Conservation (phyloP, 768 basidiomycete species). For the Termitomyces sp. region DNA sequence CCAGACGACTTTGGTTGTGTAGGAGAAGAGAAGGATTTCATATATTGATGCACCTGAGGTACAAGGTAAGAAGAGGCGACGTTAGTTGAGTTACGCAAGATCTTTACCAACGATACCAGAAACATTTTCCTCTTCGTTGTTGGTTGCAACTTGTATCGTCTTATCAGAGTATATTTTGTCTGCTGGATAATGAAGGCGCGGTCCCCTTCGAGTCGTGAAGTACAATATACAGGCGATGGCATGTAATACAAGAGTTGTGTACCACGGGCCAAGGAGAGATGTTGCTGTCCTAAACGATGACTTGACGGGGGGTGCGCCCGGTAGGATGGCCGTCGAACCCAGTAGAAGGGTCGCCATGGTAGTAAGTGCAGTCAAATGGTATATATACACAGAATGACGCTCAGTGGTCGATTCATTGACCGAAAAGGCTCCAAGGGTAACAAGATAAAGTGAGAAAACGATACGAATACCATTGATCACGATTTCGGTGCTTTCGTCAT, state of each 20-base stretch:
- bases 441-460: constrained; percentile 54
- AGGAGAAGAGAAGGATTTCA: constrained; percentile 73
- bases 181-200: constrained; percentile 69
- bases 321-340: constrained; percentile 50
- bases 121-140: constrained; percentile 69
- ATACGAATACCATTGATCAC: constrained; percentile 39
- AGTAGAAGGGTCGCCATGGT: constrained; percentile 42
- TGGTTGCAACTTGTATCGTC: constrained; percentile 52
- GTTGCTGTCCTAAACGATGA: constrained; percentile 17
- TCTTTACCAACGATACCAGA: constrained; percentile 50
- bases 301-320: constrained; percentile 32
- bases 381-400: constrained; percentile 43
- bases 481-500: constrained; percentile 24
- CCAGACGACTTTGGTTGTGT: constrained; percentile 84
- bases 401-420: constrained; percentile 38
- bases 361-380: constrained; percentile 58
- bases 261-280: constrained; percentile 39
- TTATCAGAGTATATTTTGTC: constrained; percentile 73
- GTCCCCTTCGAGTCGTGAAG: constrained; percentile 66
- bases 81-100: not conserved
- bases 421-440: constrained; percentile 46
- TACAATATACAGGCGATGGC: constrained; percentile 31
- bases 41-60: constrained; percentile 48
- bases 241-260: constrained; percentile 46
- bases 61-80: not conserved